phyloP scores from a whole-genome alignment of 306 rosid genomes.

The Abrus pulchellus region DNA sequence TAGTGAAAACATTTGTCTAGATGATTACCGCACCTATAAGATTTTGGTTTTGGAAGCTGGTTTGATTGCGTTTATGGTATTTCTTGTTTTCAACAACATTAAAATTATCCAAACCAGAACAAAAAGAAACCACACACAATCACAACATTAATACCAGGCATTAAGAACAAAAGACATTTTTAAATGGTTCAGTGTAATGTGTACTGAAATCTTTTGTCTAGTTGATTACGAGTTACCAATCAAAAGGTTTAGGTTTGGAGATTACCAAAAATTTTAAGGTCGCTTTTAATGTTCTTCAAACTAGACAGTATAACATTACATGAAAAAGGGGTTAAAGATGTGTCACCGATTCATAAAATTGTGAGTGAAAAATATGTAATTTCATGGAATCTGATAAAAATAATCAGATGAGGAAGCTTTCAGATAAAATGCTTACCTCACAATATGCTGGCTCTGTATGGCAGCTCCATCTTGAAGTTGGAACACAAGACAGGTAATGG shows the following conservation, averaged over 20 bases:
- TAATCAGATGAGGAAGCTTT: conserved; percentile 39
- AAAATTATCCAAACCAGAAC: no score
- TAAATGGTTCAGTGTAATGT: neutral
- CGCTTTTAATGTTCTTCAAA: neutral
- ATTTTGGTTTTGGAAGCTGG: no score
- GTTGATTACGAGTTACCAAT: no score
- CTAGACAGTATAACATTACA: neutral
- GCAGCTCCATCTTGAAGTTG: conserved; percentile 98
- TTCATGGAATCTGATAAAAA: conserved; percentile 25
- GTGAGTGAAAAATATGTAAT: neutral
- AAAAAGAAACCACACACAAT: no score
- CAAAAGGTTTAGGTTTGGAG: neutral
- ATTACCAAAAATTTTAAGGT: neutral
- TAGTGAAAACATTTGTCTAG: no score
- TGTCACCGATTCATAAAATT: neutral
- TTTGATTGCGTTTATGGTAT: no score
- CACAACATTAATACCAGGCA: conserved; percentile 13
- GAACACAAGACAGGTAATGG: conserved; percentile 93
- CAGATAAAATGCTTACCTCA: conserved; percentile 58
- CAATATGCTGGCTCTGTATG: conserved; percentile 77
- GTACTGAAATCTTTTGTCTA: neutral
- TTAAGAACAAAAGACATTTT: neutral
- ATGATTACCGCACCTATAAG: no score
- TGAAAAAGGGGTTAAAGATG: neutral
- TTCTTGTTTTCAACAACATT: no score